phyloP scores from a whole-genome alignment of 176 grass and related monocot species.

The Oryza officinalis region DNA sequence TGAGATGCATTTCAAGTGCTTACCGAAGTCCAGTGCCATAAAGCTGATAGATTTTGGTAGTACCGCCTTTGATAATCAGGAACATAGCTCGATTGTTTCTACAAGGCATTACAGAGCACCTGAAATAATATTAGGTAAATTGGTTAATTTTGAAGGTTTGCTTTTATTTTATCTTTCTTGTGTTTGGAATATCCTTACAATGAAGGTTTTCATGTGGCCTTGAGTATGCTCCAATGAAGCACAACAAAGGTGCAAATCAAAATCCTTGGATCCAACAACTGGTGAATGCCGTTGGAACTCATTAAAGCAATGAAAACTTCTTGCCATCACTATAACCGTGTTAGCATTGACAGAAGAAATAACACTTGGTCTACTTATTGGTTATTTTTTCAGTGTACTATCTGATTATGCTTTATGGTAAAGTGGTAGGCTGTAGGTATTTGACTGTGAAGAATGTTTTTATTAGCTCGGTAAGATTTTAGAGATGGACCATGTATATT shows the following conservation, averaged over 20 bases:
- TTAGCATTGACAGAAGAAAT: slow-evolving; percentile 13
- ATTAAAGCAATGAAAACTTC: neutral
- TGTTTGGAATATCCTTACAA: slow-evolving; percentile 36
- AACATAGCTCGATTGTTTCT: slow-evolving; percentile 92
- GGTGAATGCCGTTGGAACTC: slow-evolving; percentile 4
- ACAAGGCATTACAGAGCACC: slow-evolving; percentile 99
- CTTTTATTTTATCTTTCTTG: slow-evolving; percentile 52
- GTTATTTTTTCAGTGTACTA: slow-evolving; percentile 2
- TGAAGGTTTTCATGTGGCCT: slow-evolving; percentile 28
- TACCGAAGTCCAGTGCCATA: slow-evolving; percentile 97
- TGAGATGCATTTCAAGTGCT: slow-evolving; percentile 81
- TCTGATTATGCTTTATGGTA: slow-evolving; percentile 3
- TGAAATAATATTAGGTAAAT: slow-evolving; percentile 99
- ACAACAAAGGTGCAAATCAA: slow-evolving; percentile 22
- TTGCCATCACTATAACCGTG: neutral
- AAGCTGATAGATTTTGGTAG: slow-evolving; percentile 99
- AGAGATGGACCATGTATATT: neutral
- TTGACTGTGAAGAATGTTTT: neutral
- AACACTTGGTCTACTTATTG: neutral
- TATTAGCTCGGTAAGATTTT: slow-evolving; percentile 8
- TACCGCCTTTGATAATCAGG: slow-evolving; percentile 80
- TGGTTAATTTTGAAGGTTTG: slow-evolving; percentile 49
- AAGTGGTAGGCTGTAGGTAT: neutral
- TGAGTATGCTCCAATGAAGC: slow-evolving; percentile 27
- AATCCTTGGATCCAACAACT: slow-evolving; percentile 7